Evolutionary conservation across 148 eudicot genomes (phyloP).

Genomic region (Rhododendron henanense): DNA sequence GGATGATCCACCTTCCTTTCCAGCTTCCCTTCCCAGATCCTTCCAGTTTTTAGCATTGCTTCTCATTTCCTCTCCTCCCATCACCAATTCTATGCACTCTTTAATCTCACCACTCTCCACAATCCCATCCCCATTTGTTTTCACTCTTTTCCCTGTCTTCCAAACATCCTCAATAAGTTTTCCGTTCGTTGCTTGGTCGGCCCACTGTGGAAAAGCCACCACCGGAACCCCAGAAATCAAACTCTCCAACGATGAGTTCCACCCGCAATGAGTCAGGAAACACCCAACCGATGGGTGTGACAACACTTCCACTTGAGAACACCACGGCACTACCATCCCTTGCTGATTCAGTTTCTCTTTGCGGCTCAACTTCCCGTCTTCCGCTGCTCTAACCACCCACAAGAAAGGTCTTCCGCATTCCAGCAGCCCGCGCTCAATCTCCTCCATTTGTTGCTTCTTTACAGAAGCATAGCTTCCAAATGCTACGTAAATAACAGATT

Average conservation of each 20-base stretch:
- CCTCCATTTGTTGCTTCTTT: background rate
- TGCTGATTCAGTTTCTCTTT: background rate
- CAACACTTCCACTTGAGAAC: slow-evolving; percentile 15
- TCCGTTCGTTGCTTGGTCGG: slow-evolving; percentile 24
- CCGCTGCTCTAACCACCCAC: background rate
- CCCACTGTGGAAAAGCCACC: slow-evolving; percentile 20
- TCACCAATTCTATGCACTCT: slow-evolving; percentile 21
- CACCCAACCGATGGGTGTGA: slow-evolving; percentile 25
- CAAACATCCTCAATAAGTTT: slow-evolving; percentile 26
- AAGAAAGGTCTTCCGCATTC: background rate
- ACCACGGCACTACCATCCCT: background rate
- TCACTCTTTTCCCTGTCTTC: slow-evolving; percentile 12
- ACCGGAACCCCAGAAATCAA: slow-evolving; percentile 18
- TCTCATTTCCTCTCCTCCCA: slow-evolving; percentile 28
- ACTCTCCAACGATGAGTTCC: slow-evolving; percentile 30
- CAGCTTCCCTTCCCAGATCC: slow-evolving; percentile 19
- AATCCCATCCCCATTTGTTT: background rate
- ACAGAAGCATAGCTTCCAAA: background rate
- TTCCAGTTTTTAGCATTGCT: slow-evolving; percentile 24
- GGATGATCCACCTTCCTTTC: slow-evolving; percentile 25
- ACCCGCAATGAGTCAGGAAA: slow-evolving; percentile 33
- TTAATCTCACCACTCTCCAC: slow-evolving; percentile 20
- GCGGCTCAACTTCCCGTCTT: background rate
- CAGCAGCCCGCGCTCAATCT: background rate
- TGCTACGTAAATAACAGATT: slow-evolving; percentile 2